phyloP scores from a whole-genome alignment of 2,329 filamentous ascomycete species.

The Epichloe glyceriae region DNA sequence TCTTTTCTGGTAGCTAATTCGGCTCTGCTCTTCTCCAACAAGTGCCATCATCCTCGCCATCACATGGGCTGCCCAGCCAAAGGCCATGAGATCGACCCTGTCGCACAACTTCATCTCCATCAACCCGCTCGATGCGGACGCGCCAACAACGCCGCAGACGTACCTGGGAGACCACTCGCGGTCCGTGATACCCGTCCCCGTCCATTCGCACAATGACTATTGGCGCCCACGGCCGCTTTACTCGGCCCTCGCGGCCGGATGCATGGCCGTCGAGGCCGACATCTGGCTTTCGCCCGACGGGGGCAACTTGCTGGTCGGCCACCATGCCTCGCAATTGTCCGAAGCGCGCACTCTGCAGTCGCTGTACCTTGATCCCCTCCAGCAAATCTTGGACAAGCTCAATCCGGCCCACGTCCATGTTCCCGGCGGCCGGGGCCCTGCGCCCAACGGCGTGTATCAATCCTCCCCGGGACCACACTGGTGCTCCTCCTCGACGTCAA shows the following conservation, averaged over 20 bases:
- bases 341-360: constrained; percentile 41
- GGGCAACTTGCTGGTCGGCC: constrained; percentile 45
- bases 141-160: not conserved
- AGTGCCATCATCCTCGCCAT: constrained; percentile 6
- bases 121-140: not conserved
- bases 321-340: constrained; percentile 34
- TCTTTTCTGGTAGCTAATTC: not conserved
- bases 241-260: constrained; percentile 45
- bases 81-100: constrained; percentile 2
- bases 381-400: constrained; percentile 39
- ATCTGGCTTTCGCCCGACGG: constrained; percentile 43
- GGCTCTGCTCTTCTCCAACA: not conserved
- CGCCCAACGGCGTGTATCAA: constrained; percentile 41
- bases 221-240: constrained; percentile 50
- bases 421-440: constrained; percentile 21
- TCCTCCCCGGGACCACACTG: constrained; percentile 38
- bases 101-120: constrained; percentile 7
- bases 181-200: constrained; percentile 31
- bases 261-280: constrained; percentile 53
- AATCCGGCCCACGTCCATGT: constrained; percentile 4
- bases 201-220: constrained; percentile 60
- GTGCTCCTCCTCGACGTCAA: constrained; percentile 59
- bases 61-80: constrained; percentile 2
- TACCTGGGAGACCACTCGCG: constrained; percentile 2
- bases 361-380: constrained; percentile 52